A percentile compares a stretch with the other conserved stretches of the same genome.
Conservation (phyloP, 768 basidiomycete species). For the Suillus americanus region DNA sequence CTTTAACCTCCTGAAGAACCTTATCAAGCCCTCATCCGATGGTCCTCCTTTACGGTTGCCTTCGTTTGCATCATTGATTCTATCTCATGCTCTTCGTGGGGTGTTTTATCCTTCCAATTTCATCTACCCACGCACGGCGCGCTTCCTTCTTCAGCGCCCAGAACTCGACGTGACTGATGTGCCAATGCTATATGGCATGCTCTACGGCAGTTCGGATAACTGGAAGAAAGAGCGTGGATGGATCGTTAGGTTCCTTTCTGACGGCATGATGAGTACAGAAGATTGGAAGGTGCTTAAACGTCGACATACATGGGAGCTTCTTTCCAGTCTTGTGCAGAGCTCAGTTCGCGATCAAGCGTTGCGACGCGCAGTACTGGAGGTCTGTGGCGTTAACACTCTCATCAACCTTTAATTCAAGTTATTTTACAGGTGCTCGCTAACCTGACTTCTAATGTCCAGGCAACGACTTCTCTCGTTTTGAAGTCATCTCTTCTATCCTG, state of each 20-base stretch:
- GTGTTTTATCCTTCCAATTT: conserved; percentile 88
- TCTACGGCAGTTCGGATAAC: conserved; percentile 76
- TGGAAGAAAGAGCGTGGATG: conserved; percentile 89
- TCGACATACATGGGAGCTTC: conserved; percentile 85
- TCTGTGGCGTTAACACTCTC: conserved; percentile 28
- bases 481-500: conserved; percentile 75
- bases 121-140: conserved; percentile 81
- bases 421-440: conserved; percentile 69
- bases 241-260: conserved; percentile 82
- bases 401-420: not conserved
- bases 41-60: conserved; percentile 59
- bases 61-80: conserved; percentile 74
- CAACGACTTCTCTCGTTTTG: conserved; percentile 67
- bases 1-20: conserved; percentile 62
- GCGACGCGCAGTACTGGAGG: conserved; percentile 67
- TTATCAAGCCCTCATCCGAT: conserved; percentile 41
- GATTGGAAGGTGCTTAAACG: conserved; percentile 85
- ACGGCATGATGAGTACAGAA: conserved; percentile 70
- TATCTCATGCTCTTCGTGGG: conserved; percentile 77
- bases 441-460: conserved; percentile 67
- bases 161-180: conserved; percentile 80
- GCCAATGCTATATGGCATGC: conserved; percentile 86
- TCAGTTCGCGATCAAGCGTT: conserved; percentile 51
- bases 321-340: conserved; percentile 80
- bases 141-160: conserved; percentile 89